Base-by-base conservation (phyloP, 768 basidiomycete genomes). In the Boletus reticulatus region DNA sequence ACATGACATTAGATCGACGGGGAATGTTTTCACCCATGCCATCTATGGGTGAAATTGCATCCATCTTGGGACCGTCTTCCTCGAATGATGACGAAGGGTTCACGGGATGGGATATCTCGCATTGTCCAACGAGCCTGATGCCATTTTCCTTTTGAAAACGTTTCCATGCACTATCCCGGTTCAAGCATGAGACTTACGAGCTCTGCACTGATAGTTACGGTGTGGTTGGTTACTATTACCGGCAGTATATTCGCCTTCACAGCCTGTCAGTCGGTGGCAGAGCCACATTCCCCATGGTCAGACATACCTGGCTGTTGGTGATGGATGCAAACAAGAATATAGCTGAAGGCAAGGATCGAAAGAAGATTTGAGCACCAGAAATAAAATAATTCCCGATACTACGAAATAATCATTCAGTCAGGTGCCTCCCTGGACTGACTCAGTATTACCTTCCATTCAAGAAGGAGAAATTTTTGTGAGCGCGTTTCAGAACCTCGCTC, bases 391-490 rank as follows among this genome's bases (percentile, higher is more conserved):
- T 96, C 24, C 94, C 94, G 24, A 94, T 84, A 60, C 89, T 91
- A 57, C 17, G 48, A 49, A 32, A 31, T 37, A 37, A 45, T 41
- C 44, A 46, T 51, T 53, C 46, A 42, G 43, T 29, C 16, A 52
- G 41, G 22, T 43, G 17, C 43, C 22, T 42, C 54, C 46, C 50
- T 47, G 38, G 17, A 41, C 36, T 32, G 27, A 19, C 17, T 43
- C 17, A 13, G 29, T 61, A 71, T 36, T 73, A 85, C 83, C 89
- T 91, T 66, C 94, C 94, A 64, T 95, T 95, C 49, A 89, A 76
- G 73, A 96, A 98, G 24, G 92, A 89, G 72, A 97, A 98, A 58
- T 87, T 90, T 75, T 97, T 97, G 66, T 96, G 93, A 3, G 95
- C 92, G 22, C 94, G 80, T 62, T 85, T 89, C 41, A 97, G 78